phyloP scores from a whole-genome alignment of 1,284 basidiomycete genomes.

The Ustilago esculenta region DNA sequence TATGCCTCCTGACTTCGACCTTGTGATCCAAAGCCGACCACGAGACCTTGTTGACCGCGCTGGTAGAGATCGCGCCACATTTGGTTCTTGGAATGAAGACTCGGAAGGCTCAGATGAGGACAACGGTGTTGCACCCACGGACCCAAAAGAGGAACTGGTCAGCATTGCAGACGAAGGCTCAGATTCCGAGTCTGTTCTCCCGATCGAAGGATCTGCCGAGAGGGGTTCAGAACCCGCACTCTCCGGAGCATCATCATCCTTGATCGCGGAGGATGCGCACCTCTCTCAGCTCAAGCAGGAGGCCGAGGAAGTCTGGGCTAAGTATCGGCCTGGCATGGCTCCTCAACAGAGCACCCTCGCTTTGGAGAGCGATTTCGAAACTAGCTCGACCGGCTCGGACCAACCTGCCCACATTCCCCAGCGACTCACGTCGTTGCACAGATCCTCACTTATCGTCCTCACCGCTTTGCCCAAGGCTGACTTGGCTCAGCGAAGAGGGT shows the following conservation, averaged over 20 bases:
- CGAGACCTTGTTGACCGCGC: conserved; percentile 6
- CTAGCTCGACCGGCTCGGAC: not conserved
- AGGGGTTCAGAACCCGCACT: not conserved
- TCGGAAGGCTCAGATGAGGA: conserved; percentile 4
- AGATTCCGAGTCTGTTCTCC: conserved; percentile 4
- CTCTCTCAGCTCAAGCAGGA: conserved; percentile 32
- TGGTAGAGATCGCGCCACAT: conserved; percentile 14
- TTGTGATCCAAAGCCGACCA: conserved; percentile 6
- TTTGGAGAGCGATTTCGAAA: not conserved
- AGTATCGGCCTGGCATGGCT: conserved; percentile 17
- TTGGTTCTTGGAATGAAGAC: conserved; percentile 9
- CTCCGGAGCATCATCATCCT: not conserved
- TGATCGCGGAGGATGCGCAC: not conserved
- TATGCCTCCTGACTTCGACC: conserved; percentile 25
- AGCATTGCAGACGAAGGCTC: conserved; percentile 11
- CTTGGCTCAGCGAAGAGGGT: not conserved
- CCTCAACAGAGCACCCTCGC: conserved; percentile 7
- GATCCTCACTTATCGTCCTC: conserved; percentile 17
- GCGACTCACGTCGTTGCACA: conserved; percentile 23
- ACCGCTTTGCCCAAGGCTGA: conserved; percentile 11
- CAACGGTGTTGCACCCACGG: not conserved
- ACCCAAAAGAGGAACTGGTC: conserved; percentile 13
- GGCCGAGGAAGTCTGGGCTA: conserved; percentile 31
- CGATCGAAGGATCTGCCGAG: not conserved
- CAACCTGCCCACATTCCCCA: conserved; percentile 22